These are phyloP conservation scores for Durusdinium trenchii DNA, from an alignment of 73 alveolate species.

Conservation along the genomic window DNA sequence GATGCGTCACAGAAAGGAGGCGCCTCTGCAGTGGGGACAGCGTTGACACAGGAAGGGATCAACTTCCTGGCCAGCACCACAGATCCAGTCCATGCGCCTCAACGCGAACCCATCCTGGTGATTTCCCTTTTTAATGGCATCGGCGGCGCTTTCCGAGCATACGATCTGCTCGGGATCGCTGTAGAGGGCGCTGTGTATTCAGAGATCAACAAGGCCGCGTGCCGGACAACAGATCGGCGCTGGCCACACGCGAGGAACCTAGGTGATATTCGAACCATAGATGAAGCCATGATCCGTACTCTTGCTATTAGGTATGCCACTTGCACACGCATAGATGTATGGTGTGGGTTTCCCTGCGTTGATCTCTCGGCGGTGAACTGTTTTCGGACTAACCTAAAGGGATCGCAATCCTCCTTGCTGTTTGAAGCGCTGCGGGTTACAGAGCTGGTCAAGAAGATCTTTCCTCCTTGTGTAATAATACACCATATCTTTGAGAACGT, in stretches of 20 bases:
- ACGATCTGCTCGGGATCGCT: neutral
- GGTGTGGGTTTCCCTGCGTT: neutral
- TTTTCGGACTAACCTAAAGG: neutral
- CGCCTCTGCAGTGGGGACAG: neutral
- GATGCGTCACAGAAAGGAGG: neutral
- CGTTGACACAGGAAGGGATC: neutral
- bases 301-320: neutral
- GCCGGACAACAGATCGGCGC: neutral
- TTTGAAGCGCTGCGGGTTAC: neutral
- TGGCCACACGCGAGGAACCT: neutral
- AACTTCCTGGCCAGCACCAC: neutral
- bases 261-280: neutral
- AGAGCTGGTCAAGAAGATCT: neutral
- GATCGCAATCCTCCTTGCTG: neutral
- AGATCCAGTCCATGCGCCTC: neutral
- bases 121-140: neutral
- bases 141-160: neutral
- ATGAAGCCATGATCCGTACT: neutral
- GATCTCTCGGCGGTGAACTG: neutral
- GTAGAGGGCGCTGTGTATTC: neutral
- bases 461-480: neutral
- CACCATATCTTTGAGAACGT: neutral
- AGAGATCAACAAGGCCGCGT: neutral
- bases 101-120: neutral
- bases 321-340: neutral